These are phyloP conservation scores for Trichophyton benhamiae DNA, from an alignment of 2,329 filamentous ascomycete genomes.

Conservation along the genomic window DNA sequence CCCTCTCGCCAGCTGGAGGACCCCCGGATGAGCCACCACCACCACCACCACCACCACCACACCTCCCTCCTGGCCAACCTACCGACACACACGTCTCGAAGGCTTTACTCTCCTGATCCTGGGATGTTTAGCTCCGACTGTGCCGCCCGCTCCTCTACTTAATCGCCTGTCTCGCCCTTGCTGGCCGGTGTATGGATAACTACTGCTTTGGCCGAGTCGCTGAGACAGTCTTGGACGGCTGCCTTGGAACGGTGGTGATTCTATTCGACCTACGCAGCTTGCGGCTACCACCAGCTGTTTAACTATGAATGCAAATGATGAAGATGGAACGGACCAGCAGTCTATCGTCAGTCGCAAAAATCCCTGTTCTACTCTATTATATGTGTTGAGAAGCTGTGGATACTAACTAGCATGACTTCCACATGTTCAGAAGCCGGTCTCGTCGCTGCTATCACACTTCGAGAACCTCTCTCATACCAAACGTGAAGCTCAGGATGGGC, in stretches of 20 bases:
- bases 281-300: neutral
- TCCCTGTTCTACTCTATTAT: neutral
- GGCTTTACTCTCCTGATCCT: neutral
- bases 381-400: slow-evolving; percentile 2
- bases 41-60: neutral
- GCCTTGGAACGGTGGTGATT: neutral
- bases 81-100: neutral
- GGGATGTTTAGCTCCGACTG: neutral
- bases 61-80: neutral
- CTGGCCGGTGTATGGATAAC: neutral
- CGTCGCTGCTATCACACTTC: slow-evolving; percentile 38
- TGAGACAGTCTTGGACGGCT: neutral
- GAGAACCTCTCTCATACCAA: slow-evolving; percentile 32
- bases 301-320: neutral
- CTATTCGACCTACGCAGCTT: neutral
- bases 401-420: slow-evolving; percentile 9
- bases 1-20: neutral
- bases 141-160: neutral
- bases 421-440: slow-evolving; percentile 34
- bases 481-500: slow-evolving; percentile 20
- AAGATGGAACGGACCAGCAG: slow-evolving; percentile 8
- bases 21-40: neutral
- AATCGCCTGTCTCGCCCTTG: neutral
- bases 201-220: neutral
- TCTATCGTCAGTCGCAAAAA: slow-evolving; percentile 9